Base-by-base conservation (phyloP, 306 rosid genomes). In the Datisca glomerata region DNA sequence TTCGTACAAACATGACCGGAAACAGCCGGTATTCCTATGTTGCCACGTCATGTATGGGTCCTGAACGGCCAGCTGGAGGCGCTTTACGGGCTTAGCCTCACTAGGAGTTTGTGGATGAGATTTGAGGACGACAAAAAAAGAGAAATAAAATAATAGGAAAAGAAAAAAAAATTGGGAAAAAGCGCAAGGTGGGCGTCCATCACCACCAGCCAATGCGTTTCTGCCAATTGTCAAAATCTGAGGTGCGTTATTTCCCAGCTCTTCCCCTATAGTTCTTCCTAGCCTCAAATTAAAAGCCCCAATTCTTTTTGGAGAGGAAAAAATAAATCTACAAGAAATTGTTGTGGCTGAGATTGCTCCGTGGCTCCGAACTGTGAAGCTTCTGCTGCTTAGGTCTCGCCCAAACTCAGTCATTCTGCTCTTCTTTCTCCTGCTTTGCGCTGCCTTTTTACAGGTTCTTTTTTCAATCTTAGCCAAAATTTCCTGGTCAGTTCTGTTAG, bases 311-410 rank as follows among this genome's bases (percentile, higher is more conserved):
- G 21, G 19, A 16, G 2, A 40, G 47, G 24, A 18, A 53, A 53
- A 49, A 56, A 12, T 22, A 72, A 53, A 69, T 38, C 66, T 65
- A 37, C 53, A 34, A 55, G 57, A 75, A 86, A 73, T 66, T 47
- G 10, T 86, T 51, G 94, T 86, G 96, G 96, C 94, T 81, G 81
- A 75, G 81, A 78, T 75, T 78, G 63, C 72, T 68, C 62, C 68
- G 35, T 48, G 45, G 57, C 18, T 57, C 28, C 5, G 18, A 22
- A 60, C 43, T 50, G 42, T 33, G 36, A 8, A 46, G 37, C 49
- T 49, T 63, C 59, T 60, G 56, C 49, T 37, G 57, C 19, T 47
- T 35, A 17, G 59, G 67, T 61, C 41, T 39, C 33, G 6, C 24
- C 13, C 7, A 16, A 24, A 24, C 39, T 47, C 21, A 14, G 29